phyloP scores from a whole-genome alignment of 75 land plant species.

The Chamaecyparis obtusa region DNA sequence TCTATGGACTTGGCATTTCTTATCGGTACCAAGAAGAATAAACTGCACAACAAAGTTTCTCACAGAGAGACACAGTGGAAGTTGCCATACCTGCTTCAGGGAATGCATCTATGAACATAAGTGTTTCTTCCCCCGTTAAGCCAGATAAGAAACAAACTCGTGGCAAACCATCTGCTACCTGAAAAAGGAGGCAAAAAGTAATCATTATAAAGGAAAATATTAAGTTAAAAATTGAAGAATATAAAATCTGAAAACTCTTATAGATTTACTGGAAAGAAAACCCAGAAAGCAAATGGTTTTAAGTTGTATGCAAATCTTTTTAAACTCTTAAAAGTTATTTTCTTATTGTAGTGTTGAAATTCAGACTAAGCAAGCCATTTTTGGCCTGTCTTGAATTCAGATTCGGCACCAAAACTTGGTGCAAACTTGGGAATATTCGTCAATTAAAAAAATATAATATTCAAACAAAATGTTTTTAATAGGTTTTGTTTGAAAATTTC shows the following conservation, averaged over 20 bases:
- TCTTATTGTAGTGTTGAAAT: neutral
- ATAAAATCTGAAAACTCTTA: neutral
- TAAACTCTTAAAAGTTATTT: neutral
- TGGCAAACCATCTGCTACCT: slow-evolving; percentile 72
- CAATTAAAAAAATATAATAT: too few relatives aligned
- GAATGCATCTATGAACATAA: slow-evolving; percentile 86
- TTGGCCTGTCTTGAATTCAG: too few relatives aligned
- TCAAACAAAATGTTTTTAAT: too few relatives aligned
- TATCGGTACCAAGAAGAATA: neutral
- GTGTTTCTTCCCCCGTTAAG: slow-evolving; percentile 85
- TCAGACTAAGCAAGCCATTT: too few relatives aligned
- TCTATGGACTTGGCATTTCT: neutral
- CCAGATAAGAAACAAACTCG: slow-evolving; percentile 90
- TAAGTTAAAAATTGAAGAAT: too few relatives aligned
- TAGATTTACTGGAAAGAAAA: neutral
- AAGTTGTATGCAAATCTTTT: neutral
- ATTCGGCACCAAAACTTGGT: too few relatives aligned
- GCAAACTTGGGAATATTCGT: too few relatives aligned
- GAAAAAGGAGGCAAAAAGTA: slow-evolving; percentile 19
- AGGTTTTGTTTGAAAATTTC: too few relatives aligned
- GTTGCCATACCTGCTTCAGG: slow-evolving; percentile 60
- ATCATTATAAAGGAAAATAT: neutral
- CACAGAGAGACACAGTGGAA: neutral
- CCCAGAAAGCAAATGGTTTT: neutral
- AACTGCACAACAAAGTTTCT: neutral